A percentile compares a stretch with the other conserved stretches of the same genome.
Conservation (phyloP, 169 alveolate species). For the Plasmodium knowlesi region DNA sequence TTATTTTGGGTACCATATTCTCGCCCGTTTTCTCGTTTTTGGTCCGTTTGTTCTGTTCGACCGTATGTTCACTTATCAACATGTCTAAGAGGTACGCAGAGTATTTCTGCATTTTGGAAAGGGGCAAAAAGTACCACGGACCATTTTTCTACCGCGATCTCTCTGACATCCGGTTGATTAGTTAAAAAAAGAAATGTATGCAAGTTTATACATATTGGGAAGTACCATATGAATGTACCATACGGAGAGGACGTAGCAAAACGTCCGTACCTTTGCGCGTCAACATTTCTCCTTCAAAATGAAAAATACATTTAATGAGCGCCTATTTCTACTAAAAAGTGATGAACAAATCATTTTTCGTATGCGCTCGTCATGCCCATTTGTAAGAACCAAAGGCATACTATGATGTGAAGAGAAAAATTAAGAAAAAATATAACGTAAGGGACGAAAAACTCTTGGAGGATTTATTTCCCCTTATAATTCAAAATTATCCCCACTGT, state of each 20-base stretch:
- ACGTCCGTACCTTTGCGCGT: not conserved
- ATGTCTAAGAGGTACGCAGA: not conserved
- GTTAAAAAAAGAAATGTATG: not conserved
- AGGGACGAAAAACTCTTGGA: not conserved
- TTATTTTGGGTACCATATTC: not conserved
- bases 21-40: not conserved
- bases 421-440: not conserved
- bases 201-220: not conserved
- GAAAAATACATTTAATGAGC: not conserved
- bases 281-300: not conserved
- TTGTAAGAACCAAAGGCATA: not conserved
- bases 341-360: not conserved
- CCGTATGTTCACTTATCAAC: not conserved
- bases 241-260: not conserved
- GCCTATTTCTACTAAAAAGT: not conserved
- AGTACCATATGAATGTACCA: not conserved
- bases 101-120: not conserved
- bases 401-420: not conserved
- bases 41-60: not conserved
- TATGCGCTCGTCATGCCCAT: not conserved
- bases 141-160: not conserved
- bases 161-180: not conserved
- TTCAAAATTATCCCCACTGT: not conserved
- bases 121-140: not conserved
- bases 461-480: not conserved